Evolutionary conservation across 768 basidiomycete species (phyloP), one percentile per base, ranked within the genome.

Genomic region (Coprinopsis sp.): DNA sequence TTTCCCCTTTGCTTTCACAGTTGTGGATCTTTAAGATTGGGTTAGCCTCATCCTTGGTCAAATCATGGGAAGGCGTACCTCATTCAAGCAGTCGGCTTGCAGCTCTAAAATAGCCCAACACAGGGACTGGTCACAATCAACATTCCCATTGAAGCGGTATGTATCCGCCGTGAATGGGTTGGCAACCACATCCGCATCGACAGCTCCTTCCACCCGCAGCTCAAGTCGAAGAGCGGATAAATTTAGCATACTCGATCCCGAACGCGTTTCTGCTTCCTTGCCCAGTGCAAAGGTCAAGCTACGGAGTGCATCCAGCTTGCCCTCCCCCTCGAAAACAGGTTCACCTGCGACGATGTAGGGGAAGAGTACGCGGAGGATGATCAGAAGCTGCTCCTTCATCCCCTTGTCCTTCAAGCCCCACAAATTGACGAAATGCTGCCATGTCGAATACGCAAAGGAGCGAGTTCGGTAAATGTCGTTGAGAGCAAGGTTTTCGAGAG

Each of bases 61-160:
- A 13, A 1, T 2, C 21, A 37, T 16, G 37, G 6, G 37, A 49
- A 31, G 25, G 28, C 68, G 46, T 56, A 89, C 90, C 70, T 82
- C 78, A 41, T 73, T 73, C 3, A 80, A 74, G 58, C 84, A 87
- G 60, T 91, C 88, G 3, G 90, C 87, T 49, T 88, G 86, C 18
- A 94, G 66, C 60, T 91, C 83, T 5, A 92, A 65, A 5, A 84
- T 70, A 5, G 81, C 76, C 93, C 93, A 96, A 0, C 82, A 72
- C 25, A 88, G 62, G 1, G 87, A 88, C 60, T 91, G 84, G 16
- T 60, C 69, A 0, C 71, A 51, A 49, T 81, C 79, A 56, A 98
- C 91, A 53, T 79, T 76, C 70, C 73, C 78, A 4, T 89, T 91
- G 33, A 83, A 75, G 44, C 82, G 70, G 60, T 91, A 90, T 1